These are phyloP conservation scores for Chytriomyces sp. DNA, from an alignment of 192 early-diverging fungal genomes.

Conservation along the genomic window DNA sequence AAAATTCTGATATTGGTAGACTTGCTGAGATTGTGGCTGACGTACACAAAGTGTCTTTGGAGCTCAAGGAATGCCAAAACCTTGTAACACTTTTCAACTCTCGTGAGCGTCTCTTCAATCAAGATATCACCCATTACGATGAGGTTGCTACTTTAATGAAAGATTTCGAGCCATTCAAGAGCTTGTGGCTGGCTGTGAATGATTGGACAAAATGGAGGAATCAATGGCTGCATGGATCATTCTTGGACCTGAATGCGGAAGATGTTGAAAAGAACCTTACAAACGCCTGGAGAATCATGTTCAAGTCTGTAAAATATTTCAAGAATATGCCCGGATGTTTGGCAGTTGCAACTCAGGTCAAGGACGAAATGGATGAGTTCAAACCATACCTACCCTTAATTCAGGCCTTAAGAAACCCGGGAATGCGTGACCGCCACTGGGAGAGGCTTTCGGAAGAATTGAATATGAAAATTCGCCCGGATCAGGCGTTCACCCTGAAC, in stretches of 20 bases:
- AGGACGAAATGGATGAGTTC: slow-evolving; percentile 66
- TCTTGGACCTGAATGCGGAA: slow-evolving; percentile 58
- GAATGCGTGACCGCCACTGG: slow-evolving; percentile 66
- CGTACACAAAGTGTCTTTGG: slow-evolving; percentile 51
- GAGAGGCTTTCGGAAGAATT: slow-evolving; percentile 57
- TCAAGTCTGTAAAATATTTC: slow-evolving; percentile 61
- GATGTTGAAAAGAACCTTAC: slow-evolving; percentile 61
- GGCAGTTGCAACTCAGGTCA: slow-evolving; percentile 55
- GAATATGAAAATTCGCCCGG: slow-evolving; percentile 52
- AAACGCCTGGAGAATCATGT: slow-evolving; percentile 58
- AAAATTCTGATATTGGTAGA: slow-evolving; percentile 46
- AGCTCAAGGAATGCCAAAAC: slow-evolving; percentile 60
- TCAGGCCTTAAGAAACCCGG: slow-evolving; percentile 62
- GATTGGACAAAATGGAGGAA: slow-evolving; percentile 64
- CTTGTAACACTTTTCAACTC: slow-evolving; percentile 55
- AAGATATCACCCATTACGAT: slow-evolving; percentile 62
- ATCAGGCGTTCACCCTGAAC: slow-evolving; percentile 49
- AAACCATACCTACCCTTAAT: slow-evolving; percentile 63
- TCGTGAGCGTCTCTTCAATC: slow-evolving; percentile 59
- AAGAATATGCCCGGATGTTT: slow-evolving; percentile 54
- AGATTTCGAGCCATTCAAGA: slow-evolving; percentile 65
- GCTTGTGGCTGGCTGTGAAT: slow-evolving; percentile 54
- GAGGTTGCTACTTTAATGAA: slow-evolving; percentile 53
- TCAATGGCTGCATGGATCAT: slow-evolving; percentile 57
- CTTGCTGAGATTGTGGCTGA: slow-evolving; percentile 58